Evolutionary conservation across 352 stramenopile genomes (phyloP), one percentile per base, ranked within the genome.

Genomic region (Pythium periplocum): DNA sequence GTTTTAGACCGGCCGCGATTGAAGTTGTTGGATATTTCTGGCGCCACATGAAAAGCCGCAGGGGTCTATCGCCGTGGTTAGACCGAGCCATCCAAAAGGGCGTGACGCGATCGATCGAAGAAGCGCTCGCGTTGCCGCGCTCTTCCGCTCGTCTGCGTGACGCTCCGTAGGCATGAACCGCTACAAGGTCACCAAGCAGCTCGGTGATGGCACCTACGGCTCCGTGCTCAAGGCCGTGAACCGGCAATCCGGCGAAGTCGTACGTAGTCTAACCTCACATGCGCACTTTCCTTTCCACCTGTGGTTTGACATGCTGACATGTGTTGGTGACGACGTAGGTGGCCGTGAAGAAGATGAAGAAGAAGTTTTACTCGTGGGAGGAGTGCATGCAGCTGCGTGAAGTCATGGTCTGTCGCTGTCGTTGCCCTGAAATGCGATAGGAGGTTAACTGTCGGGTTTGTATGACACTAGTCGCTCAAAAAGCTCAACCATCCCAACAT

Each of bases 331-430:
- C 17, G 17, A 26, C 17, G 48, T 56, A 97, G 80, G 90, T 97
- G 10, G 95, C 95, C 2, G 84, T 98, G 48, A 98, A 98, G 68
- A 97, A 96, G 62, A 98, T 98, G 90, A 98, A 98, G 71, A 98
- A 97, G 75, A 97, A 97, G 58, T 98, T 98, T 70, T 96, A 95
- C 67, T 97, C 79, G 50, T 96, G 85, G 84, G 88, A 99, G 65
- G 94, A 98, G 57, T 98, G 93, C 71, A 98, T 98, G 73, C 79
- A 98, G 45, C 75, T 99, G 11, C 87, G 96, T 37, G 97, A 99
- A 84, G 90, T 99, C 34, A 97, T 98, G 51, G 83, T 95, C 71
- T 42, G 7, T 42, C 38, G 7, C 38, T 42, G 7, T 42, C 38
- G 7, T 8, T 42, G 38, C 12, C 12, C 38, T 42, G 7, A 8